Evolutionary conservation across 1,139 yeast species (phyloP).

Genomic region (Meyerozyma athensensis): DNA sequence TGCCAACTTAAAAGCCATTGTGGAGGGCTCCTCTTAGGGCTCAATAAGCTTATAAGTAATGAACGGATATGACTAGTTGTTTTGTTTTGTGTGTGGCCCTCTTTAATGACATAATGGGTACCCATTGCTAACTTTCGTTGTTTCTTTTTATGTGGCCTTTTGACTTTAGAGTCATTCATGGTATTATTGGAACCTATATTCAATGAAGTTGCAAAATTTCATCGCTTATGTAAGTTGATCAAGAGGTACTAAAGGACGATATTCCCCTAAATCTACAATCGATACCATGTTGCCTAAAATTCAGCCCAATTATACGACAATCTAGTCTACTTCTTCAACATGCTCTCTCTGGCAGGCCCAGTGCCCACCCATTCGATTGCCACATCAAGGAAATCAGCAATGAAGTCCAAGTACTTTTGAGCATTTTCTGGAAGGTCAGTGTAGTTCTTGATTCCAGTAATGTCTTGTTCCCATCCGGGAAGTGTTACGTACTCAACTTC

Average conservation of each 20-base stretch:
- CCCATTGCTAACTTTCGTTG: background rate
- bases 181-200: too few species aligned
- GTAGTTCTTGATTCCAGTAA: conserved; percentile 64
- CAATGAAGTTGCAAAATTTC: too few species aligned
- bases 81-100: too few species aligned
- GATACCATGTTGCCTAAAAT: too few species aligned
- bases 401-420: conserved; percentile 71
- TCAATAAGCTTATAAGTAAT: background rate
- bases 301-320: background rate
- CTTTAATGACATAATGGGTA: background rate
- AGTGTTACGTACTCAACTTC: conserved; percentile 86
- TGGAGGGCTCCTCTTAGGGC: background rate
- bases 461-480: conserved; percentile 92
- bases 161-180: too few species aligned
- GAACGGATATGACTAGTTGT: background rate
- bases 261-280: too few species aligned
- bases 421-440: conserved; percentile 87
- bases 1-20: background rate
- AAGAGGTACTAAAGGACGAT: too few species aligned
- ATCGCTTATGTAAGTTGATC: too few species aligned
- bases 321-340: conserved; percentile 48
- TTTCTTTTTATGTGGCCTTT: background rate
- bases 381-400: conserved; percentile 77
- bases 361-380: conserved; percentile 98
- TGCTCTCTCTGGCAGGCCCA: conserved; percentile 92